phyloP scores from a whole-genome alignment of 2,329 filamentous ascomycete species.

The Periconia sp. region DNA sequence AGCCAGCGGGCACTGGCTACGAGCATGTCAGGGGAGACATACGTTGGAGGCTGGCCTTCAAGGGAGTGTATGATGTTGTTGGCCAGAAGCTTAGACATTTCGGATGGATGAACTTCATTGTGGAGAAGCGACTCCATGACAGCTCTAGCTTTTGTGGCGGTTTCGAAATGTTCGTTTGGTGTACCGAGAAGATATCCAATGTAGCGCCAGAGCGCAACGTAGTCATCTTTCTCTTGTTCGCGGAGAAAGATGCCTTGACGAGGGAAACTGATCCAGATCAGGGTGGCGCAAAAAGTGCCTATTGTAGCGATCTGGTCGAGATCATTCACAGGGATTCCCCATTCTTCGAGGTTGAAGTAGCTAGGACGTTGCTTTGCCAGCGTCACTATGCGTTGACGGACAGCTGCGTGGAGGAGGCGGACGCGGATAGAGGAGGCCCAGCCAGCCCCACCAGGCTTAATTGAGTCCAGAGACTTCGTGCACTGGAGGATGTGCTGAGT shows the following conservation, averaged over 20 bases:
- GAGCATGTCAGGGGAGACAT: slow-evolving; percentile 70
- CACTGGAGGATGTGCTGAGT: slow-evolving; percentile 78
- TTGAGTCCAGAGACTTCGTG: slow-evolving; percentile 66
- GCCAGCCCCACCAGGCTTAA: slow-evolving; percentile 72
- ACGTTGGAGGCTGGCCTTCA: slow-evolving; percentile 69
- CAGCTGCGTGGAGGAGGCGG: slow-evolving; percentile 71
- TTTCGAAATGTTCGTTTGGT: slow-evolving; percentile 66
- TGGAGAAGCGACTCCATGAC: slow-evolving; percentile 72
- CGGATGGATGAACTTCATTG: slow-evolving; percentile 70
- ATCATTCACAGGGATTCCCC: slow-evolving; percentile 75
- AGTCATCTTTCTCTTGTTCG: slow-evolving; percentile 69
- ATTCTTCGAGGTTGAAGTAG: slow-evolving; percentile 66
- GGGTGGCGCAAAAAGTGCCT: slow-evolving; percentile 69
- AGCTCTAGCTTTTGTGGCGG: slow-evolving; percentile 60
- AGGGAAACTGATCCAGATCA: slow-evolving; percentile 73
- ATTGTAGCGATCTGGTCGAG: slow-evolving; percentile 77
- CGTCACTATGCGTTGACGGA: slow-evolving; percentile 68
- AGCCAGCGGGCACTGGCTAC: slow-evolving; percentile 72
- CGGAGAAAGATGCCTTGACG: slow-evolving; percentile 73
- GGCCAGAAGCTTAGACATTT: slow-evolving; percentile 68
- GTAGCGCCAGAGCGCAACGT: slow-evolving; percentile 77
- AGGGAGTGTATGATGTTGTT: slow-evolving; percentile 77
- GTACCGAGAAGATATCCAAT: slow-evolving; percentile 74
- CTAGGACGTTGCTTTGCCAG: slow-evolving; percentile 61
- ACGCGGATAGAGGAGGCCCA: slow-evolving; percentile 71